phyloP scores from a whole-genome alignment of 345 rosid species.

The Erodium maritimum region DNA sequence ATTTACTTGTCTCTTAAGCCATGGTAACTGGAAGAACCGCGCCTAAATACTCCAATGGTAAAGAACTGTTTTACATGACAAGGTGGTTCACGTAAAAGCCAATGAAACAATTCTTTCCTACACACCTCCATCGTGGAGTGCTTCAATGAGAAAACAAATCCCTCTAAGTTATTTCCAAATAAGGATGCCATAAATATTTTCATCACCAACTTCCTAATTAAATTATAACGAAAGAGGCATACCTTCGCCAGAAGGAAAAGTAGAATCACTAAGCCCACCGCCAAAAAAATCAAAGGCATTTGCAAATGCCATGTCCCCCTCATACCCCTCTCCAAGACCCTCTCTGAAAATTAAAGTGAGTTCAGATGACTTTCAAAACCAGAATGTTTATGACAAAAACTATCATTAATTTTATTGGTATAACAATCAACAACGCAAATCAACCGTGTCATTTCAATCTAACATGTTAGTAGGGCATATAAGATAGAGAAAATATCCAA shows the following conservation, averaged over 20 bases:
- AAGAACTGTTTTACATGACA: no score
- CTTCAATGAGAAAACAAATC: background rate
- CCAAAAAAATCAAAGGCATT: conserved; percentile 94
- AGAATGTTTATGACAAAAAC: background rate
- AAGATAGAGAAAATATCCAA: background rate
- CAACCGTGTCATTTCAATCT: background rate
- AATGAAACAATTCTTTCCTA: background rate
- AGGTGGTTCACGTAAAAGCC: background rate
- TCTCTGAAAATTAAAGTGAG: conserved; percentile 40
- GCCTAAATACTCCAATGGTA: no score
- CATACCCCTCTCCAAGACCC: conserved; percentile 95
- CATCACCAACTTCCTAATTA: background rate
- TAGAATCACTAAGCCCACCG: conserved; percentile 97
- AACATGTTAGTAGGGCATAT: background rate
- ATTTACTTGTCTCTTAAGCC: background rate
- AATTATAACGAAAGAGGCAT: conserved; percentile 7
- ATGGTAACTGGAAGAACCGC: background rate
- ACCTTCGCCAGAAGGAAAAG: conserved; percentile 98
- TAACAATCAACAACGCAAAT: background rate
- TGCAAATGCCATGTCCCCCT: conserved; percentile 91
- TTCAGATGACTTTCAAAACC: background rate
- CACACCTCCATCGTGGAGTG: background rate
- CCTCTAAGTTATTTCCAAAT: background rate
- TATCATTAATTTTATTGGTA: background rate
- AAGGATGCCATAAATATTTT: background rate